Conservation (phyloP, 345 rosid species). For the Pistacia integerrima region DNA sequence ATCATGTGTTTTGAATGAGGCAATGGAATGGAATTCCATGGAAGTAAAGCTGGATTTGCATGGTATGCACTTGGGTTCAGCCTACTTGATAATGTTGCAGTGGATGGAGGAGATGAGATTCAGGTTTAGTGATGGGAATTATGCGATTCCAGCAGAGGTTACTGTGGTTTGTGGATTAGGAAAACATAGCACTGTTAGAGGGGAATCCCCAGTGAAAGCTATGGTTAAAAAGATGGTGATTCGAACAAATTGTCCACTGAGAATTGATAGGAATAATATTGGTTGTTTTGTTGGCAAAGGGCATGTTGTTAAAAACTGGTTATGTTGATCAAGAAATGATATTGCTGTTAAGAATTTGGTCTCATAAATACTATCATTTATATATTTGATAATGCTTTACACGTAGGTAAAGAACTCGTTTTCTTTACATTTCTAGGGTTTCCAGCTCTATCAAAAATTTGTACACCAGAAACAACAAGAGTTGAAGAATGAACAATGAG, state of each 20-base stretch:
- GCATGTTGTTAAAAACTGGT: conserved; percentile 59
- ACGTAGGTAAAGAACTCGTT: background rate
- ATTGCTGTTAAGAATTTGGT: background rate
- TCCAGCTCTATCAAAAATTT: background rate
- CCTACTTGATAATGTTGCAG: conserved; percentile 67
- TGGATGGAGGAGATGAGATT: conserved; percentile 68
- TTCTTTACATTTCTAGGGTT: too few relatives aligned
- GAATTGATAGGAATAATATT: conserved; percentile 63
- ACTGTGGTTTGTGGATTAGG: conserved; percentile 74
- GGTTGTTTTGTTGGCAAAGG: conserved; percentile 81
- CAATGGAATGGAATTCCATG: conserved; percentile 48
- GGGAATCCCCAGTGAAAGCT: conserved; percentile 72
- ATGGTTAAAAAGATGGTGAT: conserved; percentile 60
- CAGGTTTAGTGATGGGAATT: conserved; percentile 38
- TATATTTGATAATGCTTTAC: background rate
- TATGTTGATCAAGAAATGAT: conserved; percentile 18
- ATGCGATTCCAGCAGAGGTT: conserved; percentile 57
- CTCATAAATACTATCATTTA: background rate
- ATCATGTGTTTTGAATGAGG: conserved; percentile 53
- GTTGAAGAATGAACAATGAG: background rate
- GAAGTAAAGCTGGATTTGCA: conserved; percentile 84
- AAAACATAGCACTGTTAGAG: conserved; percentile 65
- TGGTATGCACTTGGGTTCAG: conserved; percentile 74
- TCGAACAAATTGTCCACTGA: conserved; percentile 58
- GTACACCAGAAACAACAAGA: background rate